Base-by-base conservation (phyloP, 495 filamentous ascomycete species). In the Aspergillus haitiensis region DNA sequence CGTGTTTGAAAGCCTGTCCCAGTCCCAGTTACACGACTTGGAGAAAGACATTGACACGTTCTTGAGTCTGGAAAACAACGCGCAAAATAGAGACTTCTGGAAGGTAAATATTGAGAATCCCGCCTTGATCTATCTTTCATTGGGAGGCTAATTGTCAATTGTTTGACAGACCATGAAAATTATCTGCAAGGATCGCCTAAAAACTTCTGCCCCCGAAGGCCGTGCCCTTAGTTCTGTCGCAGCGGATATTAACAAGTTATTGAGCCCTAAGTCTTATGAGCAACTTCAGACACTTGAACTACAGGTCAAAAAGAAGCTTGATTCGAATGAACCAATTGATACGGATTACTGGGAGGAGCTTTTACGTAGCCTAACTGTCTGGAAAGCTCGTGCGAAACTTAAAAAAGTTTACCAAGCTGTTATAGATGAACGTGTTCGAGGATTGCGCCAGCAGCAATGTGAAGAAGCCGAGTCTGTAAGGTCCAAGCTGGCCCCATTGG, bases 261-360 rank as follows among this genome's bases (percentile, higher is more conserved):
- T 99, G 13, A 84, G 83, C 13, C 90, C 91, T 2, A 99, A 99
- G 72, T 82, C 85, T n/a, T 86, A 89, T 42, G 87, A 92, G 68
- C 90, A 98, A 65, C 80, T 98, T 6, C 85, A 92, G 69, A 80
- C 79, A 18, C 78, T 98, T 31, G 94, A 98, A 74, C 82, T 78
- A 54, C 92, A 97, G 71, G 93, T 98, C 64, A 84, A 82, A 62
- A 76, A 76, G 8, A 98, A 98, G 72, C 72, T 98, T 40, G 80
- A 87, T 44, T 94, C 91, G 11, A 87, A 96, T 62, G 92, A 97
- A 69, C 88, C 90, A 9, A 92, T 98, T 67, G 95, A 98, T 76
- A 90, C 88, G 5, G 94, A 98, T 70, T 98, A 98, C 71, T 98
- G 94, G 94, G 92, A 96, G 64, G 89, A 95, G 66, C 81, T 98